Evolutionary conservation across 2,329 filamentous ascomycete genomes (phyloP).

Genomic region (Pseudogymnoascus sp.): DNA sequence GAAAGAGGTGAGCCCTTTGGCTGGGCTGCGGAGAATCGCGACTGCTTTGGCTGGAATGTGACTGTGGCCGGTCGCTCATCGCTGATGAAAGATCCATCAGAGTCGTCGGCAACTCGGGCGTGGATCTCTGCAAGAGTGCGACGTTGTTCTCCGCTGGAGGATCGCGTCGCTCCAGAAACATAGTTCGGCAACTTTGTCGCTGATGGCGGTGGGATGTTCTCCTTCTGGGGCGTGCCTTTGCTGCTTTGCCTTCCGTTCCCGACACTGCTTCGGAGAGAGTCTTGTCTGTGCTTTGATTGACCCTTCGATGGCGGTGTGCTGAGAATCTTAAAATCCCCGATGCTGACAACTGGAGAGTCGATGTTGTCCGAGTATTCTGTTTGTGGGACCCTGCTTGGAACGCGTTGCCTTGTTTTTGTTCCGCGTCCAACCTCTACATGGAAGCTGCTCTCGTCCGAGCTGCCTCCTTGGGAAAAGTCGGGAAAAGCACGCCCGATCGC

Average conservation of each 20-base stretch:
- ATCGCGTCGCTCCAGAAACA: slow-evolving; percentile 27
- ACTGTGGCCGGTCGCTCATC: slow-evolving; percentile 40
- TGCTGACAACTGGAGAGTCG: slow-evolving; percentile 35
- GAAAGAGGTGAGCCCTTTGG: slow-evolving; percentile 36
- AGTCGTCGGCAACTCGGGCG: slow-evolving; percentile 44
- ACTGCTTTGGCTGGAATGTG: slow-evolving; percentile 41
- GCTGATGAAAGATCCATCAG: slow-evolving; percentile 44
- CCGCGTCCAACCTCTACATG: slow-evolving; percentile 47
- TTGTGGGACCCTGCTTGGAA: slow-evolving; percentile 23
- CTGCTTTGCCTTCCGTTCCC: slow-evolving; percentile 9
- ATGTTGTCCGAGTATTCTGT: slow-evolving; percentile 43
- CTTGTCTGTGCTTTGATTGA: slow-evolving; percentile 8
- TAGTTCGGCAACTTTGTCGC: slow-evolving; percentile 16
- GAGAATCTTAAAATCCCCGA: slow-evolving; percentile 38
- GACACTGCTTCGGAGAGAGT: slow-evolving; percentile 7
- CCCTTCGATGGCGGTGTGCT: slow-evolving; percentile 24
- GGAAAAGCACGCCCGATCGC: slow-evolving; percentile 41
- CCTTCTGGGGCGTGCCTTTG: slow-evolving; percentile 29
- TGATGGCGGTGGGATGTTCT: slow-evolving; percentile 28
- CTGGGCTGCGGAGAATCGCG: slow-evolving; percentile 45
- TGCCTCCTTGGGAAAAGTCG: slow-evolving; percentile 38
- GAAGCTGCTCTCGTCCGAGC: slow-evolving; percentile 37
- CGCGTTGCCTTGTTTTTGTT: slow-evolving; percentile 27
- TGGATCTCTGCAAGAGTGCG: slow-evolving; percentile 51
- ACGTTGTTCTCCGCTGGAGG: slow-evolving; percentile 32